Percentiles rank a stretch among this genome's conserved stretches.
phyloP scores from a whole-genome alignment of 441 rosid genomes.

The Populus trichocarpa region DNA sequence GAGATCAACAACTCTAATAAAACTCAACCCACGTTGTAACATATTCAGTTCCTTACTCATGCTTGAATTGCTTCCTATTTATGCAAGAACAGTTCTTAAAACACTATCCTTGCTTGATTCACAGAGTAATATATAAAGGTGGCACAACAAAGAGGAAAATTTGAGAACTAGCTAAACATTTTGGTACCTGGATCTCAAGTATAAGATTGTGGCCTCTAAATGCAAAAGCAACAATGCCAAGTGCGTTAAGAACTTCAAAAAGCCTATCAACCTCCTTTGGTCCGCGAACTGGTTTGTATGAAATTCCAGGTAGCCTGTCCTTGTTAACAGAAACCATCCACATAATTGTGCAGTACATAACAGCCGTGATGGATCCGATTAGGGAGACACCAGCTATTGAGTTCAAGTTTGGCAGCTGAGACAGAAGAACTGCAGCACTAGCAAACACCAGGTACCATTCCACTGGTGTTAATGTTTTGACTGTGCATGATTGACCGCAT shows the following conservation, averaged over 20 bases:
- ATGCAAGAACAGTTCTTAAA: background rate
- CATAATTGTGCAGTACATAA: conserved; percentile 59
- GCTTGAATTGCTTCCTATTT: background rate
- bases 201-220: conserved; percentile 85
- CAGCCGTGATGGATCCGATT: conserved; percentile 57
- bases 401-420: conserved; percentile 87
- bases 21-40: too few relatives aligned
- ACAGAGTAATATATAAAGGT: background rate
- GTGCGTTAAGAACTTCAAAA: conserved; percentile 51
- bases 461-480: conserved; percentile 43
- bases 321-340: conserved; percentile 64
- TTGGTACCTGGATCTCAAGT: conserved; percentile 84
- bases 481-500: conserved; percentile 48
- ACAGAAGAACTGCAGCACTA: conserved; percentile 47
- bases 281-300: conserved; percentile 37
- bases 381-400: conserved; percentile 77
- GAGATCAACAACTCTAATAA: too few relatives aligned
- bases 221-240: conserved; percentile 76
- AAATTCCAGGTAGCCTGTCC: conserved; percentile 47
- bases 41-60: background rate
- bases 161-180: background rate
- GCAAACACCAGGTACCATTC: conserved; percentile 79
- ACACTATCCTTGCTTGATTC: background rate
- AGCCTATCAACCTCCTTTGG: conserved; percentile 19
- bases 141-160: background rate